Conservation (phyloP, 257 asterid genomes). For the Phtheirospermum japonicum region DNA sequence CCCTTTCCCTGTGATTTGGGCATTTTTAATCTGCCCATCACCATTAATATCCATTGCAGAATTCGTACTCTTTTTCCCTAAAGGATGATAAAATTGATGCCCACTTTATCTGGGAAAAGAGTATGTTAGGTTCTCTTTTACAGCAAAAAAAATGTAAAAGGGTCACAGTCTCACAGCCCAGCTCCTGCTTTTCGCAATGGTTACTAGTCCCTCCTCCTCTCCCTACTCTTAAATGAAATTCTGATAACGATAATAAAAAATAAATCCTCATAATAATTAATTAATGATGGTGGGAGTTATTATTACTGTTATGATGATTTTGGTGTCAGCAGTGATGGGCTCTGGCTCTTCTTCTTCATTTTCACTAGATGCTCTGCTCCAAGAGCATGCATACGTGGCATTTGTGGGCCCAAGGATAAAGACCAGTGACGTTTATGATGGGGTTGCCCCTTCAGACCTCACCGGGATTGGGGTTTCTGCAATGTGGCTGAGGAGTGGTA, state of each 20-base stretch:
- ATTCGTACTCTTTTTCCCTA: not conserved
- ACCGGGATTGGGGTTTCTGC: slow-evolving; percentile 60
- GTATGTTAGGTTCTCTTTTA: slow-evolving; percentile 8
- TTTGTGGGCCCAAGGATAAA: slow-evolving; percentile 36
- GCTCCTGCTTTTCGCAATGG: slow-evolving; percentile 15
- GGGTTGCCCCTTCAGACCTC: slow-evolving; percentile 45
- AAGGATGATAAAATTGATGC: slow-evolving; percentile 11
- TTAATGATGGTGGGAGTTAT: slow-evolving; percentile 12
- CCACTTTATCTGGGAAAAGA: slow-evolving; percentile 10
- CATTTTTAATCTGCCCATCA: not conserved
- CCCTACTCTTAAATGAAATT: not conserved
- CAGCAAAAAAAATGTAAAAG: slow-evolving; percentile 16
- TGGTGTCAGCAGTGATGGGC: not conserved
- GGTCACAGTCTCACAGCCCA: too few species aligned
- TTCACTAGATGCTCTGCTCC: slow-evolving; percentile 49
- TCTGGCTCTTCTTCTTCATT: not conserved
- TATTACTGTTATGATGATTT: not conserved
- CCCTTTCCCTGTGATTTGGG: slow-evolving; percentile 7
- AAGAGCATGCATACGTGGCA: slow-evolving; percentile 50
- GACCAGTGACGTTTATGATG: slow-evolving; percentile 60
- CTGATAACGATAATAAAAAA: not conserved
- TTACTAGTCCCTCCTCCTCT: slow-evolving; percentile 1
- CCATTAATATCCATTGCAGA: not conserved
- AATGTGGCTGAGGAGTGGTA: slow-evolving; percentile 68
- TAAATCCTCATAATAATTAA: too few species aligned